Evolutionary conservation across 768 basidiomycete species (phyloP), one percentile per base, ranked within the genome.

Genomic region (Leucocoprinus leucothites): DNA sequence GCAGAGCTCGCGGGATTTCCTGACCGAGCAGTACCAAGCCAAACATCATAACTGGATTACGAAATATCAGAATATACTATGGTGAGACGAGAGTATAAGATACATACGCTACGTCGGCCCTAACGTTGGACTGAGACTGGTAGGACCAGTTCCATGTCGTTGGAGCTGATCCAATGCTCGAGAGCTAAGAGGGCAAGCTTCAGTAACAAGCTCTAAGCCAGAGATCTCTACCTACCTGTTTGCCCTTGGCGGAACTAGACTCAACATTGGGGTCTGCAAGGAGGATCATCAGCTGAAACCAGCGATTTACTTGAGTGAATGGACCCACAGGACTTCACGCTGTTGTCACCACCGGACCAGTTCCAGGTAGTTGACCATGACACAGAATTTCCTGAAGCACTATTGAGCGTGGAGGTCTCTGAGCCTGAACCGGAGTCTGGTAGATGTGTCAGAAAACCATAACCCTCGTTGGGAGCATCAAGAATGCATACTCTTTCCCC

Each of bases 131-230:
- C 60, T 74, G 59, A 9, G 71, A 64, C 21, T 70, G 63, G 59
- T 83, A 83, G 16, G 62, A 56, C 82, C 82, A 84, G 56, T 65
- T 66, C 80, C 81, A 83, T 1, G 67, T 60, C 1, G 81, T 80
- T 3, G 81, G 80, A 0, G 78, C 80, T 1, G 74, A 68, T 9
- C 63, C 62, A 49, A 83, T 63, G 34, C 66, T 69, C 9, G 68
- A 62, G 9, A 82, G 69, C 78, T 80, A 45, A 41, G 40, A 41
- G 13, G 31, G 6, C 31, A 31, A n/a, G n/a, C 11, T 31, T 31
- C 31, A 31, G 5, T 31, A 31, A 11, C 11, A 31, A 31, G 11
- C 11, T 31, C 11, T 31, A 5, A 31, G 5, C 31, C 31, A 11
- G 31, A 11, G 5, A 11, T 31, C n/a, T 9, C 7, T 9, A 47